Conservation (phyloP, 1,139 yeast species). For the Arxiozyma slooffiae region DNA sequence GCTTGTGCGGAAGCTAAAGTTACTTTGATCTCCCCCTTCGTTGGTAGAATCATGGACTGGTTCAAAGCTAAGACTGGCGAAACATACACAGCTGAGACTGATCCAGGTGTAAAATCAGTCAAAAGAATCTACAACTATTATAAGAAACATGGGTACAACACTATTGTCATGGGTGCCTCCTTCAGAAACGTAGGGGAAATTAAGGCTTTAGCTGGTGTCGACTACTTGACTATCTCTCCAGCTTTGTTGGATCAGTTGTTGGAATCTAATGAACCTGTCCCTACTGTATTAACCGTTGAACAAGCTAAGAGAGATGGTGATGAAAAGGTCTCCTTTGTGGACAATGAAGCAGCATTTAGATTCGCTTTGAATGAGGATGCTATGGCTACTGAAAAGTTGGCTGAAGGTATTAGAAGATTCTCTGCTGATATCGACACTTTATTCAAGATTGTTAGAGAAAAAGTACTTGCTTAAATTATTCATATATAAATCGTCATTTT, state of each 20-base stretch:
- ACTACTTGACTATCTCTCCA: slow-evolving; percentile 93
- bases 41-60: slow-evolving; percentile 99
- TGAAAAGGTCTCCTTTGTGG: slow-evolving; percentile 69
- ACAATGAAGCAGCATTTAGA: slow-evolving; percentile 87
- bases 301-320: slow-evolving; percentile 44
- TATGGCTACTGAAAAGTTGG: slow-evolving; percentile 96
- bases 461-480: slow-evolving; percentile 38
- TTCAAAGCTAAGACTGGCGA: slow-evolving; percentile 91
- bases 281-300: slow-evolving; percentile 62
- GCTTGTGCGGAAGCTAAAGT: slow-evolving; percentile 98
- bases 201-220: slow-evolving; percentile 95
- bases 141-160: slow-evolving; percentile 91
- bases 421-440: slow-evolving; percentile 89
- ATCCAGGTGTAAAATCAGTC: slow-evolving; percentile 95
- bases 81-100: slow-evolving; percentile 66
- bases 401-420: slow-evolving; percentile 96
- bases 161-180: slow-evolving; percentile 99
- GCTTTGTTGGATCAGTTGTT: slow-evolving; percentile 79
- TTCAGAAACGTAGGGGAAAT: slow-evolving; percentile 97
- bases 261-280: slow-evolving; percentile 69
- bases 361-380: slow-evolving; percentile 89
- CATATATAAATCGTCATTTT: not conserved
- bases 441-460: slow-evolving; percentile 66
- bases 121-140: slow-evolving; percentile 88
- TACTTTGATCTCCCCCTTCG: slow-evolving; percentile 95